A percentile compares a stretch with the other conserved stretches of the same genome.
Evolutionary conservation across 768 basidiomycete species (phyloP).

Genomic region (Lentinula detonsa): DNA sequence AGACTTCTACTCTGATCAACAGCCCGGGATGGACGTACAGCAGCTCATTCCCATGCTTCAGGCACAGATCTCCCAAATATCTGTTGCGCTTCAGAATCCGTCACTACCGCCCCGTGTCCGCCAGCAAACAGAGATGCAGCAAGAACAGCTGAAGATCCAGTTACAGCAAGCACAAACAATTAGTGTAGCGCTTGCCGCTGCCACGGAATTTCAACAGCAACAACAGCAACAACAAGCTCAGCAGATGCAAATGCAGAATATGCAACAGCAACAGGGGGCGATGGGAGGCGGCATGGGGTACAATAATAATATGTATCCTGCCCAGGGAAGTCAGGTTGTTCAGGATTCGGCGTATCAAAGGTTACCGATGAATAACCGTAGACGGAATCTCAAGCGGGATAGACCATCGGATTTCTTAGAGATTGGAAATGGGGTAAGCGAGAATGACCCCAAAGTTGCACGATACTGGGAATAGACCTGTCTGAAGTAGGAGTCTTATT

Average conservation of each 20-base stretch:
- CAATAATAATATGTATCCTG: slow-evolving; percentile 2
- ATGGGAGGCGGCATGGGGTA: slow-evolving; percentile 19
- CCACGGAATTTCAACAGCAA: slow-evolving; percentile 51
- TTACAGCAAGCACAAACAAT: slow-evolving; percentile 76
- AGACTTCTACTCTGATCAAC: slow-evolving; percentile 70
- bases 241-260: slow-evolving; percentile 34
- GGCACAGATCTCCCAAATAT: slow-evolving; percentile 78
- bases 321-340: slow-evolving; percentile 36
- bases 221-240: slow-evolving; percentile 32
- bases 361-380: slow-evolving; percentile 73
- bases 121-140: slow-evolving; percentile 77
- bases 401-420: slow-evolving; percentile 83
- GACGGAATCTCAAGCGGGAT: slow-evolving; percentile 73
- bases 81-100: slow-evolving; percentile 72
- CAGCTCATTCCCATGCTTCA: slow-evolving; percentile 79
- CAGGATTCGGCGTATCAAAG: slow-evolving; percentile 88
- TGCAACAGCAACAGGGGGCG: slow-evolving; percentile 35
- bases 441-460: slow-evolving; percentile 57
- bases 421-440: slow-evolving; percentile 33
- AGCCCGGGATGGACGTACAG: slow-evolving; percentile 61
- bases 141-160: slow-evolving; percentile 74
- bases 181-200: slow-evolving; percentile 56
- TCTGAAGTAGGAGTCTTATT: background rate
- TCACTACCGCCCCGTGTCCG: slow-evolving; percentile 66
- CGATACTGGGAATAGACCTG: slow-evolving; percentile 67